phyloP scores from a whole-genome alignment of 176 grass and related monocot species.

The Aegilops tauschii region DNA sequence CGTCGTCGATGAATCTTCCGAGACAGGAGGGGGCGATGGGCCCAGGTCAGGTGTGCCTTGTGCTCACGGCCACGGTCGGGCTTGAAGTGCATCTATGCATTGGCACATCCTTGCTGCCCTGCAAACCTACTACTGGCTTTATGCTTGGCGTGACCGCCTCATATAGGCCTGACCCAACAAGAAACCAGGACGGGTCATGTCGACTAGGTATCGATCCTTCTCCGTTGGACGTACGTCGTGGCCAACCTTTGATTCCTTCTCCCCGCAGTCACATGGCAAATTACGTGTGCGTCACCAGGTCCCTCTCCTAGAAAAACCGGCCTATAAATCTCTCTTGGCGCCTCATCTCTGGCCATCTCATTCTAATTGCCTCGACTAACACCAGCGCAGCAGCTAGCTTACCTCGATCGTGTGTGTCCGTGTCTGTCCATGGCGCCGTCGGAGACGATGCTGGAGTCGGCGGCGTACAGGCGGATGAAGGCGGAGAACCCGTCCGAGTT shows the following conservation, averaged over 20 bases:
- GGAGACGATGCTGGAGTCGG: background rate
- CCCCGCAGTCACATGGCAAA: background rate
- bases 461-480: slow-evolving; percentile 26
- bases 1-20: background rate
- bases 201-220: slow-evolving; percentile 41
- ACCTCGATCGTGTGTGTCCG: background rate
- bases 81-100: background rate
- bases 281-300: background rate
- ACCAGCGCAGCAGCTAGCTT: background rate
- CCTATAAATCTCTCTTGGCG: slow-evolving; percentile 28
- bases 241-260: slow-evolving; percentile 23
- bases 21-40: background rate
- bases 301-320: background rate
- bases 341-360: background rate
- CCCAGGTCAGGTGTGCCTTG: slow-evolving; percentile 2
- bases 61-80: background rate
- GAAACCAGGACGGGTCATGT: slow-evolving; percentile 2
- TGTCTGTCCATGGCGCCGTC: background rate
- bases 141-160: slow-evolving; percentile 33
- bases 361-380: background rate
- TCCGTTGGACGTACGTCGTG: background rate
- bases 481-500: slow-evolving; percentile 29
- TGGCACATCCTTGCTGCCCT: background rate
- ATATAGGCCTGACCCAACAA: background rate
- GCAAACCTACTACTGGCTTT: background rate